phyloP scores from a whole-genome alignment of 192 early-diverging fungal species.

The Entophlyctis luteolus region DNA sequence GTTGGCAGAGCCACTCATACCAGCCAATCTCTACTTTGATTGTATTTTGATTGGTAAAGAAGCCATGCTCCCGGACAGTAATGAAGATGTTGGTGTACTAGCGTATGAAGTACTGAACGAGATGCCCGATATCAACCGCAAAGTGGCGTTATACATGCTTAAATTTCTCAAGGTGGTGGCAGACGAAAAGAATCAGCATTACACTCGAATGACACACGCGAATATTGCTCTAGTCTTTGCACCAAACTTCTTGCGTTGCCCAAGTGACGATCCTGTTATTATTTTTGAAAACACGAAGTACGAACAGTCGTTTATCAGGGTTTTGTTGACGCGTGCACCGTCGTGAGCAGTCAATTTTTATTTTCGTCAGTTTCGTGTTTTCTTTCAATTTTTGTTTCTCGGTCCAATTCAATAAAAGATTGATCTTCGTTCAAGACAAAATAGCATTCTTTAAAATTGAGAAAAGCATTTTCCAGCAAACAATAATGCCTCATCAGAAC shows the following conservation, averaged over 20 bases:
- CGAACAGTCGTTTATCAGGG: slow-evolving; percentile 55
- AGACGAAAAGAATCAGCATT: slow-evolving; percentile 61
- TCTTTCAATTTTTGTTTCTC: too few relatives aligned
- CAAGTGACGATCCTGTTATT: slow-evolving; percentile 52
- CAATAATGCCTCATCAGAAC: neutral
- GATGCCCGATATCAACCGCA: slow-evolving; percentile 57
- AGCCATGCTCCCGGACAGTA: slow-evolving; percentile 30
- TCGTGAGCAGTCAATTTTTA: too few relatives aligned
- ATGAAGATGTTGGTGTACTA: slow-evolving; percentile 43
- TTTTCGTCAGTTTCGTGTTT: too few relatives aligned
- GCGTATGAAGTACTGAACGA: slow-evolving; percentile 33
- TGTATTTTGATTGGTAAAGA: slow-evolving; percentile 67
- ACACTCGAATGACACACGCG: slow-evolving; percentile 85
- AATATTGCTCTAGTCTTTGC: slow-evolving; percentile 97
- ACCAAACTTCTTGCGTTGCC: slow-evolving; percentile 88
- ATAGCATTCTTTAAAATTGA: too few relatives aligned
- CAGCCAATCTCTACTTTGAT: slow-evolving; percentile 67
- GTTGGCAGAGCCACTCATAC: slow-evolving; percentile 85
- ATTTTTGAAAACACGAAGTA: slow-evolving; percentile 66
- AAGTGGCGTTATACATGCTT: slow-evolving; percentile 73
- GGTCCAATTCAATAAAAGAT: too few relatives aligned
- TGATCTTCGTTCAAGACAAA: too few relatives aligned
- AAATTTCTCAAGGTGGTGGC: slow-evolving; percentile 80
- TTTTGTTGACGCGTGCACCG: slow-evolving; percentile 38
- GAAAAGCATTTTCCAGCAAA: too few relatives aligned